Evolutionary conservation across 2,329 filamentous ascomycete species (phyloP).

Genomic region (Pseudogymnoascus destructans): DNA sequence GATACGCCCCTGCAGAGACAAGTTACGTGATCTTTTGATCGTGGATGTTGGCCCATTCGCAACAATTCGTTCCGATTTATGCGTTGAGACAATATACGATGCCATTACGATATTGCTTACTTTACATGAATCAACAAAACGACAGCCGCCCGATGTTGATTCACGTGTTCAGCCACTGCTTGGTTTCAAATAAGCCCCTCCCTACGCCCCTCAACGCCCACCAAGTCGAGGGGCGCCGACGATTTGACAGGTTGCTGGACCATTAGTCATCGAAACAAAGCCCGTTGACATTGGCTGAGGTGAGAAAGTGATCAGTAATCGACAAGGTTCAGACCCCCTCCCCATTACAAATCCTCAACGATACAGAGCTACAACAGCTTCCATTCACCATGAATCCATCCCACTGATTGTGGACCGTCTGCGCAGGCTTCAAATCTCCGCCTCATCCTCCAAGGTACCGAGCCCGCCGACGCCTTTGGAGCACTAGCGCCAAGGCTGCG

Average conservation of each 20-base stretch:
- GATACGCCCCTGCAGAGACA: not conserved
- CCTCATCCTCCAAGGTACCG: constrained; percentile 2
- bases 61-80: not conserved
- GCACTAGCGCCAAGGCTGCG: not conserved
- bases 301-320: constrained; percentile 1
- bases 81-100: not conserved
- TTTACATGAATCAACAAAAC: not conserved
- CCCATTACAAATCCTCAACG: constrained; percentile 2
- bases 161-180: not conserved
- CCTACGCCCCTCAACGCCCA: not conserved
- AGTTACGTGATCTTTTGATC: not conserved
- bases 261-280: constrained; percentile 1
- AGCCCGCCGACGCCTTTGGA: not conserved
- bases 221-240: not conserved
- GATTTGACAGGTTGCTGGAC: not conserved
- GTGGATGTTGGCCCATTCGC: not conserved
- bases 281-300: not conserved
- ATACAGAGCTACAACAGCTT: not conserved
- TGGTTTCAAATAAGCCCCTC: not conserved
- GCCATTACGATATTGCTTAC: not conserved
- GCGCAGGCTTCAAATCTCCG: not conserved
- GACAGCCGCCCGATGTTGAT: not conserved
- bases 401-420: not conserved
- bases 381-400: not conserved
- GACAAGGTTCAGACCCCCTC: not conserved